Conservation (phyloP, 1,284 basidiomycete genomes). For the Sanghuangporus baumii region DNA sequence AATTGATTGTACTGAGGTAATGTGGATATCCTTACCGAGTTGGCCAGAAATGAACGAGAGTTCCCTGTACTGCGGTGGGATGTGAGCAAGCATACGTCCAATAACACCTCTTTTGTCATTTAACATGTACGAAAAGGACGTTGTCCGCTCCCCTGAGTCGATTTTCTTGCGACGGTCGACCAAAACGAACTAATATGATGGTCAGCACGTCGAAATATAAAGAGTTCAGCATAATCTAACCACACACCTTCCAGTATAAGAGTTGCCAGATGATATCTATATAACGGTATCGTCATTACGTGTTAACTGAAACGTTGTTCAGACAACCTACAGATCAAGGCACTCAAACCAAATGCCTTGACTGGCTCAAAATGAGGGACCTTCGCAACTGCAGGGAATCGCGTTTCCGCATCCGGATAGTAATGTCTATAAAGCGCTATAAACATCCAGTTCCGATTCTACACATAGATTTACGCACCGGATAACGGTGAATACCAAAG, state of each 20-base stretch:
- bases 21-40: conserved; percentile 48
- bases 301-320: conserved; percentile 10
- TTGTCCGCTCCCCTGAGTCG: conserved; percentile 79
- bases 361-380: conserved; percentile 59
- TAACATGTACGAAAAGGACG: conserved; percentile 79
- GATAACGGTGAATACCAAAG: conserved; percentile 83
- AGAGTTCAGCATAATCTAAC: conserved; percentile 5
- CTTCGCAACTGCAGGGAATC: conserved; percentile 77
- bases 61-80: conserved; percentile 60
- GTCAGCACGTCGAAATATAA: not conserved
- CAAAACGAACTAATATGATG: conserved; percentile 63
- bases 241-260: conserved; percentile 78
- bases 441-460: conserved; percentile 15
- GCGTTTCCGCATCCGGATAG: conserved; percentile 65
- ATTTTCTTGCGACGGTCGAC: conserved; percentile 82
- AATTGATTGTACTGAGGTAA: not conserved
- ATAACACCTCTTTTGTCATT: conserved; percentile 83
- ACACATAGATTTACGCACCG: conserved; percentile 43
- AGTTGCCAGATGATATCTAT: conserved; percentile 84
- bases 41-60: conserved; percentile 82
- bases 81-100: conserved; percentile 58
- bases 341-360: conserved; percentile 61
- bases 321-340: conserved; percentile 59
- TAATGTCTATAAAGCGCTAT: conserved; percentile 57
- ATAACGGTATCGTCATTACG: conserved; percentile 9